These are phyloP conservation scores for Kandelia obovata DNA, from an alignment of 345 rosid genomes.

Conservation along the genomic window DNA sequence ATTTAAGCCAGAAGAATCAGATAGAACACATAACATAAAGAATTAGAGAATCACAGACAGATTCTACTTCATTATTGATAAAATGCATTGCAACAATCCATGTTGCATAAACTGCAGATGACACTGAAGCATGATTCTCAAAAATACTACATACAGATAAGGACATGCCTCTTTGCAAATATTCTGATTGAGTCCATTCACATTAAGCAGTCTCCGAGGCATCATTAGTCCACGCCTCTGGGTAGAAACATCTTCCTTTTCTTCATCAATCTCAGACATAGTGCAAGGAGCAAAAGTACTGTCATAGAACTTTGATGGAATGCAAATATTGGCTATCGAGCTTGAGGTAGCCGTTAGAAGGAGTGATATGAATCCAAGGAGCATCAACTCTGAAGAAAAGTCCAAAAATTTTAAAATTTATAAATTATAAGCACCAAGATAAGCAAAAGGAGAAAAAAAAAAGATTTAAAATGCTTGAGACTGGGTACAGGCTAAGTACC, in stretches of 20 bases:
- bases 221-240: constrained; percentile 48
- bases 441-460: background rate
- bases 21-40: background rate
- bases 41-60: background rate
- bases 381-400: constrained; percentile 75
- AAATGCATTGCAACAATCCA: background rate
- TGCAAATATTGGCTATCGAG: constrained; percentile 74
- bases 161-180: constrained; percentile 69
- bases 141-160: constrained; percentile 7
- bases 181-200: constrained; percentile 40
- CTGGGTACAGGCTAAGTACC: constrained; percentile 38
- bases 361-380: constrained; percentile 96
- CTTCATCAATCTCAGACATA: constrained; percentile 51
- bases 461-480: background rate
- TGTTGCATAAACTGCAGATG: background rate
- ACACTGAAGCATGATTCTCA: background rate
- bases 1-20: background rate
- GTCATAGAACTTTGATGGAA: constrained; percentile 77
- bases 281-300: constrained; percentile 76
- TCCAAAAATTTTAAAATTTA: constrained; percentile 12
- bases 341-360: constrained; percentile 82
- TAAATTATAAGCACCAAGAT: constrained; percentile 6
- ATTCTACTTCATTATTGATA: background rate
- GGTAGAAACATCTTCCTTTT: constrained; percentile 41
- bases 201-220: constrained; percentile 51